These are phyloP conservation scores for Stylosanthes scabra DNA, from an alignment of 331 rosid genomes.

Conservation along the genomic window DNA sequence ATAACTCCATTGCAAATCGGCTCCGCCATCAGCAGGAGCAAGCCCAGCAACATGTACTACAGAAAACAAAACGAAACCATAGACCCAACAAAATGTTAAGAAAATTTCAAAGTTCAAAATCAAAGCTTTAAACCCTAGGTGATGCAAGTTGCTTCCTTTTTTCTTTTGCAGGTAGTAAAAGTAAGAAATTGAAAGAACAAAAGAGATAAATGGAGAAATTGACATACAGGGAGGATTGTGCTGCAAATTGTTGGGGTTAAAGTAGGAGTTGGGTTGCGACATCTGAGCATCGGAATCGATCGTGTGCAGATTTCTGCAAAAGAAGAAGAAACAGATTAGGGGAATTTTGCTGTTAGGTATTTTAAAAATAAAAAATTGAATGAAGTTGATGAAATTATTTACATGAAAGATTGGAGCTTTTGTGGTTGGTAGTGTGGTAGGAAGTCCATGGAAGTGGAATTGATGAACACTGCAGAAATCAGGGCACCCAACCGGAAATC, in stretches of 20 bases:
- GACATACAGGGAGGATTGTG: constrained; percentile 42
- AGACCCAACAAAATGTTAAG: background rate
- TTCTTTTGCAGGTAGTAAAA: background rate
- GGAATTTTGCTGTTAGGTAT: background rate
- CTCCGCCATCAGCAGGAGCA: constrained; percentile 76
- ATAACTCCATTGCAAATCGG: constrained; percentile 74
- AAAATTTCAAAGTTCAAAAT: background rate
- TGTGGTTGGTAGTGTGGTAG: constrained; percentile 57
- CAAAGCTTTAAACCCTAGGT: constrained; percentile 28
- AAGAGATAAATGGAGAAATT: background rate
- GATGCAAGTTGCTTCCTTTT: constrained; percentile 2
- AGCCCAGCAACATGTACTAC: constrained; percentile 87
- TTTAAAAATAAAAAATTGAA: background rate
- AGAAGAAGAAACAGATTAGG: background rate
- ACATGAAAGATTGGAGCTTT: constrained; percentile 57
- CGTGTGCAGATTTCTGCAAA: constrained; percentile 57
- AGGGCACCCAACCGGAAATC: constrained; percentile 36
- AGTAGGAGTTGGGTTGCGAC: constrained; percentile 55
- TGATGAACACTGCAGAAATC: background rate
- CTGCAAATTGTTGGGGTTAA: constrained; percentile 47
- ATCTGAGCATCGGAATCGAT: constrained; percentile 70
- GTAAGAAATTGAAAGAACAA: background rate
- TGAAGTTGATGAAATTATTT: constrained; percentile 1
- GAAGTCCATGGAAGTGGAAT: constrained; percentile 47
- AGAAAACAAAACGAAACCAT: background rate